phyloP scores from a whole-genome alignment of 768 basidiomycete species.

The Tylopilus vinaceipallidus region DNA sequence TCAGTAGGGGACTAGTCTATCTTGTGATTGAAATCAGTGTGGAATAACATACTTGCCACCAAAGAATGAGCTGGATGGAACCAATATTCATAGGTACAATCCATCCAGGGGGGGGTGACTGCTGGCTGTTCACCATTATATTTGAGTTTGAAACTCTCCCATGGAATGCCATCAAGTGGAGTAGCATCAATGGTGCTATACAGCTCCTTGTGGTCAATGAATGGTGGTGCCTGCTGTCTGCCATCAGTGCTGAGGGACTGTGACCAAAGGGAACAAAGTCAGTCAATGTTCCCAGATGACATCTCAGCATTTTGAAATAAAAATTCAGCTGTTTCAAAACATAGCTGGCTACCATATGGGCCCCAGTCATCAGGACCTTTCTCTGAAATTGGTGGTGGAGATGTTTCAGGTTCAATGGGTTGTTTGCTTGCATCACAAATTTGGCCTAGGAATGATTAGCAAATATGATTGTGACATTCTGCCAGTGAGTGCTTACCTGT shows the following conservation, averaged over 20 bases:
- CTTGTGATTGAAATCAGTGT: constrained; percentile 22
- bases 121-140: constrained; percentile 20
- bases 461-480: background rate
- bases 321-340: background rate
- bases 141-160: constrained; percentile 32
- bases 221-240: no score
- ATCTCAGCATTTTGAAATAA: background rate
- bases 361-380: constrained; percentile 1
- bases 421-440: no score
- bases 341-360: background rate
- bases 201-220: background rate
- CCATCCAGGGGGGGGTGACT: constrained; percentile 23
- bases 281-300: background rate
- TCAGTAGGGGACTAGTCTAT: constrained; percentile 20
- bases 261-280: background rate
- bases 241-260: background rate
- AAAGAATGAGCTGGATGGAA: constrained; percentile 18
- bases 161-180: constrained; percentile 34
- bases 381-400: background rate
- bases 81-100: constrained; percentile 26
- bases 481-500: background rate
- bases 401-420: background rate
- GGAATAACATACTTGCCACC: constrained; percentile 17
- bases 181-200: constrained; percentile 33
- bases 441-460: no score